These are phyloP conservation scores for Bacidia rubella DNA, from an alignment of 495 filamentous ascomycete species.

Conservation along the genomic window DNA sequence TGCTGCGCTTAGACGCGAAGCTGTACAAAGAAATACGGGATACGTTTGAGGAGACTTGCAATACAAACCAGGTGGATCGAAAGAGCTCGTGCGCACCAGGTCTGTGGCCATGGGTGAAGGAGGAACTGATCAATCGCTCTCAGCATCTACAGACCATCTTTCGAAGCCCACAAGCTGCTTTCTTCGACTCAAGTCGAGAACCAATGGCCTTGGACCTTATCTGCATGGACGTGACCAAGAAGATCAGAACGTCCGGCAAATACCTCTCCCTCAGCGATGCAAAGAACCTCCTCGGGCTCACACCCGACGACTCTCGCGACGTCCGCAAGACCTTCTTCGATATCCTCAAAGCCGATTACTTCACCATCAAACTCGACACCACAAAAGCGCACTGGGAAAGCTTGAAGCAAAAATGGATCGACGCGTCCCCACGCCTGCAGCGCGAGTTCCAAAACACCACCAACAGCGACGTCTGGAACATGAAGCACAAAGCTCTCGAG, in stretches of 20 bases:
- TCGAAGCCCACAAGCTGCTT: constrained; percentile 26
- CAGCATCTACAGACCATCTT: constrained; percentile 55
- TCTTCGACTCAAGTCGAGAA: constrained; percentile 40
- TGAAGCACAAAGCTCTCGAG: constrained; percentile 53
- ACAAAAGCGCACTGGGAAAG: constrained; percentile 59
- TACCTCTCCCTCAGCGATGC: constrained; percentile 58
- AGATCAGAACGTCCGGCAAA: constrained; percentile 50
- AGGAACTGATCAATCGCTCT: constrained; percentile 50
- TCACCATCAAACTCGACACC: constrained; percentile 59
- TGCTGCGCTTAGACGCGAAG: constrained; percentile 47
- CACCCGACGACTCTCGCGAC: constrained; percentile 55
- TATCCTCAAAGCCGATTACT: constrained; percentile 52
- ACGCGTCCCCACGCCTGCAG: constrained; percentile 40
- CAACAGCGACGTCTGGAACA: constrained; percentile 39
- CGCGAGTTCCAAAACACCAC: constrained; percentile 34
- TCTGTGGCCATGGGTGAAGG: constrained; percentile 58
- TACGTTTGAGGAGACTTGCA: constrained; percentile 57
- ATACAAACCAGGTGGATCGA: constrained; percentile 49
- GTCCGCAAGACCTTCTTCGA: constrained; percentile 53
- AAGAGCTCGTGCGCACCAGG: constrained; percentile 62
- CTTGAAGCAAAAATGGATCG: constrained; percentile 56
- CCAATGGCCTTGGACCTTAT: constrained; percentile 62
- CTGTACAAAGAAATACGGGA: constrained; percentile 50
- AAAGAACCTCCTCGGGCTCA: constrained; percentile 56
- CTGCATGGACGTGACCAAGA: constrained; percentile 70